These are phyloP conservation scores for Boletus coccyginus DNA, from an alignment of 768 basidiomycete genomes.

Conservation along the genomic window DNA sequence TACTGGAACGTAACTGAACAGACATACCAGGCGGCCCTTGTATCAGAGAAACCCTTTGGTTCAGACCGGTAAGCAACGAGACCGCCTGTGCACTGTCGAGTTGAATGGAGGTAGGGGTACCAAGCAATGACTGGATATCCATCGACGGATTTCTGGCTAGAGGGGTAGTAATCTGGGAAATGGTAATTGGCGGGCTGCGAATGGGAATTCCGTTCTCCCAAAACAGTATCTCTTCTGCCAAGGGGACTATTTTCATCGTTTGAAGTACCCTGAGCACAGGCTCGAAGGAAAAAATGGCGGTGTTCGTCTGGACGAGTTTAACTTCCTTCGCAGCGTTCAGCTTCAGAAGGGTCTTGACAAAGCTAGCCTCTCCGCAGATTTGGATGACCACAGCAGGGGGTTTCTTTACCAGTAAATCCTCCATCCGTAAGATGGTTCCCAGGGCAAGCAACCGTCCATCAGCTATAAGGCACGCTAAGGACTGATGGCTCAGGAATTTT, in stretches of 20 bases:
- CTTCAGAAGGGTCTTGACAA: conserved; percentile 37
- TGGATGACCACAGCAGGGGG: conserved; percentile 54
- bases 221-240: conserved; percentile 50
- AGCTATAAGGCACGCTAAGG: conserved; percentile 49
- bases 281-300: conserved; percentile 60
- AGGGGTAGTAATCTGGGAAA: conserved; percentile 26
- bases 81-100: conserved; percentile 51
- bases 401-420: conserved; percentile 45
- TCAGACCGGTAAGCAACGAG: conserved; percentile 50
- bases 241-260: conserved; percentile 40
- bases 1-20: not conserved
- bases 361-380: conserved; percentile 42
- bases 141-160: conserved; percentile 32
- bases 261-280: conserved; percentile 60
- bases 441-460: conserved; percentile 51
- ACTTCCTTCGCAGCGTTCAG: conserved; percentile 37
- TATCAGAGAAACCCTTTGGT: conserved; percentile 51
- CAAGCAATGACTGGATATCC: conserved; percentile 42
- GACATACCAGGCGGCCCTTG: conserved; percentile 69
- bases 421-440: conserved; percentile 52
- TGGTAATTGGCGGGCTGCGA: conserved; percentile 3
- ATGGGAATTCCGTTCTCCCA: conserved; percentile 40
- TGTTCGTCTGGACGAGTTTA: conserved; percentile 55
- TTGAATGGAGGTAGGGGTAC: conserved; percentile 37
- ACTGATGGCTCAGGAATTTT: conserved; percentile 51